These are phyloP conservation scores for Oryza officinalis DNA, from an alignment of 176 grass and related monocot species.

Conservation along the genomic window DNA sequence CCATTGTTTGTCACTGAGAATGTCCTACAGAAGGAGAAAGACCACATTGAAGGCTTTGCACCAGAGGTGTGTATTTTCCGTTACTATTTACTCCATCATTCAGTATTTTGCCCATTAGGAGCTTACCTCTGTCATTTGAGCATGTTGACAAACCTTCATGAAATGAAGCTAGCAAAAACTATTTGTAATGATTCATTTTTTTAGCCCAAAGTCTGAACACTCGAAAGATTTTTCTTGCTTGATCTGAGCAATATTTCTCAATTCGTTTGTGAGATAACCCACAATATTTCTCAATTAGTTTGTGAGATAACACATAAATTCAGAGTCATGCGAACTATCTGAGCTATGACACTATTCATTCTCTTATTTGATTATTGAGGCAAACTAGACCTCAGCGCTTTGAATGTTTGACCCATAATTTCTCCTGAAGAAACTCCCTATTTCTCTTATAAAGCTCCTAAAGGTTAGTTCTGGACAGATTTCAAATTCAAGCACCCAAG, in stretches of 20 bases:
- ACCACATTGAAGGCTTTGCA: conserved; percentile 98
- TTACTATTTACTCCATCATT: background rate
- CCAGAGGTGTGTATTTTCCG: conserved; percentile 63
- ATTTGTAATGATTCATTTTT: background rate
- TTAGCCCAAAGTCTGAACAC: background rate
- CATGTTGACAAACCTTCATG: background rate
- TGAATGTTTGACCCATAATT: background rate
- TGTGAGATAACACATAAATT: background rate
- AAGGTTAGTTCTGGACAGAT: background rate
- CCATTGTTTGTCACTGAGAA: conserved; percentile 97
- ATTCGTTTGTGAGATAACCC: background rate
- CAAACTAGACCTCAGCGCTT: background rate
- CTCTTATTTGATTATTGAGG: background rate
- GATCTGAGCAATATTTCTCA: background rate
- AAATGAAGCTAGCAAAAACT: background rate
- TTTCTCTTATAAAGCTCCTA: background rate
- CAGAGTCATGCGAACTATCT: background rate
- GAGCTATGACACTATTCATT: background rate
- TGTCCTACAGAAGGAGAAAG: conserved; percentile 95
- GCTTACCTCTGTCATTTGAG: background rate
- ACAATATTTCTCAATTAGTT: background rate
- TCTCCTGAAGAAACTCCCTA: background rate
- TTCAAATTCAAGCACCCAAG: background rate
- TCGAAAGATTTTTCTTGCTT: background rate
- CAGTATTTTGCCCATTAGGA: background rate